Evolutionary conservation across 257 asterid species (phyloP), one percentile per base, ranked within the genome.

Genomic region (Capsicum pubescens): DNA sequence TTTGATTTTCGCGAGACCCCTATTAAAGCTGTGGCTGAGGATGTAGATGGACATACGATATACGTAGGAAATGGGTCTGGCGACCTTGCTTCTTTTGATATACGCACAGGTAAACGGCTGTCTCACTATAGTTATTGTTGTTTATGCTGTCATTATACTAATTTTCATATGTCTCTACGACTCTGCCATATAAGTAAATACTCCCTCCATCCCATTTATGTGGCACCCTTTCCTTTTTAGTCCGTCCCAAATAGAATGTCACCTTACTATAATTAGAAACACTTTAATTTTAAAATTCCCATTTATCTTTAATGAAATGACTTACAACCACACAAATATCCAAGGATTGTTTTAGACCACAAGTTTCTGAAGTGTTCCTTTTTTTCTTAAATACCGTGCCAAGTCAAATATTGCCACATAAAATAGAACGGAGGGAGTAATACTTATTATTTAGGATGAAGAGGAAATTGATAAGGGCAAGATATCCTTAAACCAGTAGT

Each of bases 61-160:
- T 93, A 93, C 83, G 66, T 91, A 78, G 98, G 98, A 87, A 97
- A 93, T 89, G 98, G 97, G 54, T 90, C 98, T 2, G 99, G 99
- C 1, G 99, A 97, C 88, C 97, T 97, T 87, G 99, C 97, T 86
- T 93, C 97, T 78, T 42, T 91, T 86, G 98, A 97, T 86, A 90
- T 91, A 44, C 98, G 98, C 44, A 97, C 97, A 87, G 98, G 99
- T 96, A 85, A 77, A 54, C 9, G 1, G 64, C 14, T 54, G 64
- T 54, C 26, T 9, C 82, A 54, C 26, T 39, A 54, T 52, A 54
- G 64, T 77, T 36, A 54, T 77, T 16, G 19, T 14, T 26, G 48
- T 77, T 76, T 77, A 17, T 77, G 82, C 3, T 77, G 64, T 54
- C 16, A 69, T 16, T 16, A 66, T 3, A 15, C 12, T 36, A 68